Base-by-base conservation (phyloP, 805 yeast species). In the Priceomyces carsonii region DNA sequence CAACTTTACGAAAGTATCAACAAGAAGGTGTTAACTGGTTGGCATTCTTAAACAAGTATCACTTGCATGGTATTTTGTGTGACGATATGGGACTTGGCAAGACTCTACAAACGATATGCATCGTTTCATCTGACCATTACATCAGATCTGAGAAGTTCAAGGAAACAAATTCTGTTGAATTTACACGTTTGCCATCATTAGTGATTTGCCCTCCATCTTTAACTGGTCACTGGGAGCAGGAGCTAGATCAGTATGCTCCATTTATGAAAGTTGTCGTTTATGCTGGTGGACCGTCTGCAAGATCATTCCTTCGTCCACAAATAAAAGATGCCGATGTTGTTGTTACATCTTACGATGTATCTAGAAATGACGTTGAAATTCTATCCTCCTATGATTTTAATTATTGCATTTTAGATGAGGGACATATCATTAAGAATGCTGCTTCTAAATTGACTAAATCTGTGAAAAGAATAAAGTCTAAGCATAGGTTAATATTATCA, bases 11-110 rank as follows among this genome's bases (percentile, higher is more conserved):
- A 57, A 85, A 86, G 44, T 93, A 93, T 56, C 99, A 93, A 64
- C 98, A 93, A 58, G 98, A 93, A 42, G 99, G 99, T 61, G 95
- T 93, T 24, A 93, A 91, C 57, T 93, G 99, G 99, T 71, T 93
- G 35, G 96, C 96, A 6, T 93, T 93, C 55, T 73, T 93, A 52
- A 93, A 93, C 65, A 86, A 86, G 52, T 93, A 93, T 56, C 96
- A 91, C 59, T 68, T 93, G 35, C 99, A 93, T 64, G 99, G 99
- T 35, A 91, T 93, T 52, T 69, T 93, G 32, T 93, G 99, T 78
- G 99, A 93, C 59, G 99, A 93, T 79, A 93, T 93, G 99, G 99
- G 99, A 5, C 72, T 93, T 19, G 99, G 99, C 34, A 93, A 93
- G 58, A 93, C 99, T 0, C 71, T 93, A 41, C 99, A 93, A 61